A percentile compares a stretch with the other conserved stretches of the same genome.
phyloP scores from a whole-genome alignment of 1,284 basidiomycete genomes.

The Peniophora sp. region DNA sequence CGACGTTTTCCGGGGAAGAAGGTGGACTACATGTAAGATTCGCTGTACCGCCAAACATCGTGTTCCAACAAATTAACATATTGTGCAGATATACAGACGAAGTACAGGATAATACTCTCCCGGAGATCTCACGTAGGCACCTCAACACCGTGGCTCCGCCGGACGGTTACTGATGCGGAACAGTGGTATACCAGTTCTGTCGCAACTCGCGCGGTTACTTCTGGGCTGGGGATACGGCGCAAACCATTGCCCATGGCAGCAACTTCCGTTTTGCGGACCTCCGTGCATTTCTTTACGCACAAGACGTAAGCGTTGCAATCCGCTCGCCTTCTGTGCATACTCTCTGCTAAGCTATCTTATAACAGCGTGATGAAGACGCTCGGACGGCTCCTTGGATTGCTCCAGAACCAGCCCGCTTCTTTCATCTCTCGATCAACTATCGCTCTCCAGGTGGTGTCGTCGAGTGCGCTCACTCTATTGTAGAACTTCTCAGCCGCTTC shows the following conservation, averaged over 20 bases:
- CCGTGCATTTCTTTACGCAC: slow-evolving; percentile 45
- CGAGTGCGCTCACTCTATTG: background rate
- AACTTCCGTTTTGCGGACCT: slow-evolving; percentile 56
- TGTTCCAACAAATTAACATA: too few species aligned
- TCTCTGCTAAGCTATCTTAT: too few species aligned
- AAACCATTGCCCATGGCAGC: slow-evolving; percentile 56
- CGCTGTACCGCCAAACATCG: background rate
- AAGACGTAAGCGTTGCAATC: slow-evolving; percentile 32
- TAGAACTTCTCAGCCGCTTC: background rate
- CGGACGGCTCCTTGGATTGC: slow-evolving; percentile 20
- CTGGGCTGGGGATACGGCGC: slow-evolving; percentile 66
- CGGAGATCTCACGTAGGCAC: slow-evolving; percentile 47
- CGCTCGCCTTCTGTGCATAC: background rate
- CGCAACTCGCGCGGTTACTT: slow-evolving; percentile 50
- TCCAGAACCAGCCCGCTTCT: slow-evolving; percentile 9
- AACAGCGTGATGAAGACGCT: background rate
- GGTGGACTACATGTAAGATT: slow-evolving; percentile 39
- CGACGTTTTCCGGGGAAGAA: slow-evolving; percentile 25
- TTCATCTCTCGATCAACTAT: background rate
- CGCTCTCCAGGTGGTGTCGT: background rate
- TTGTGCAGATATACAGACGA: slow-evolving; percentile 53
- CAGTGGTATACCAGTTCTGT: slow-evolving; percentile 45
- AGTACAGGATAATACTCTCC: slow-evolving; percentile 55
- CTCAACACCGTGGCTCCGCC: too few species aligned
- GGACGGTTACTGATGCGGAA: too few species aligned